Evolutionary conservation across 257 asterid genomes (phyloP), one percentile per base, ranked within the genome.

Genomic region (Nyctanthes arbortristis): DNA sequence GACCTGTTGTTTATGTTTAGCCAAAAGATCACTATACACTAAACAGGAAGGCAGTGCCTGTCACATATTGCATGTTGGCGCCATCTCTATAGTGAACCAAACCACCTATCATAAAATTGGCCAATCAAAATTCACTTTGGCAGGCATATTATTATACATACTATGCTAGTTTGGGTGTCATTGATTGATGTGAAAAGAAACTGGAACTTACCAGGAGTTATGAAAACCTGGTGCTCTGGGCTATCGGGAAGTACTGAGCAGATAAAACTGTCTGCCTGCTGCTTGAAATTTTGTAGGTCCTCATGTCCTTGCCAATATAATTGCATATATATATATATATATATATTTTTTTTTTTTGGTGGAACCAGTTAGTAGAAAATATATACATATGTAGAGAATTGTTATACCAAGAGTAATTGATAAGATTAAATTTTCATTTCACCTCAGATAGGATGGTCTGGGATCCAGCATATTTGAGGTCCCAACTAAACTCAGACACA

Each of bases 401-500:
- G n/a, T n/a, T n/a, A n/a, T n/a, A n/a, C n/a, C n/a, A n/a, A n/a
- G n/a, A n/a, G n/a, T n/a, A n/a, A 8, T 13, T 56, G 20, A 49
- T 13, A 16, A 58, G 14, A 14, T 18, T 4, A n/a, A n/a, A 8
- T 6, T 45, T 45, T 13, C 1, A 13, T 20, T 61, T 58, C 84
- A 89, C 96, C 65, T 84, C 32, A 4, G 96, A 28, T 13, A 89
- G 87, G 68, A 92, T 81, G 71, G 89, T 66, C 40, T 88, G 96
- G 0, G 90, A 88, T 65, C 98, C 98, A 1, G 96, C 96, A 40
- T 79, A 86, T 75, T 92, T 92, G 47, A 89, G 93, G 67, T 92
- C 98, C 98, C 96, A 92, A 40, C 86, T 88, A 67, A 92, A 92
- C 78, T 92, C 98, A 22, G 85, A 69, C 18, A 87, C 96, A 4